phyloP scores from a whole-genome alignment of 495 filamentous ascomycete species.

The Podospora tetraspora region DNA sequence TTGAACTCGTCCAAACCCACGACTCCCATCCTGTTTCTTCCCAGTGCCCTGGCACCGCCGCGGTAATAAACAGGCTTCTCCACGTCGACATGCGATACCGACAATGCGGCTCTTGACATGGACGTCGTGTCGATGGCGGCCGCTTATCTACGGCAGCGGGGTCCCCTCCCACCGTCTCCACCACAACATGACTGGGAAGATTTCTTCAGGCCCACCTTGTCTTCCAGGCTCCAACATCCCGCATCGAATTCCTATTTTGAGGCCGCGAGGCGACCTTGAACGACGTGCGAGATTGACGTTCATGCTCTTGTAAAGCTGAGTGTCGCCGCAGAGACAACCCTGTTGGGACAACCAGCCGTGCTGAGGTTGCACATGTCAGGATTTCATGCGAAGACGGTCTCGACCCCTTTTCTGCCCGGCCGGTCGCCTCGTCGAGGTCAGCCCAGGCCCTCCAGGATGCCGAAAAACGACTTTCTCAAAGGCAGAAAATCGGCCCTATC shows the following conservation, averaged over 20 bases:
- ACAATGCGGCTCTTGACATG: background rate
- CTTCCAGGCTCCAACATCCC: background rate
- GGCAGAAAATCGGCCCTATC: background rate
- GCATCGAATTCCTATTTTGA: background rate
- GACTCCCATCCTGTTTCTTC: background rate
- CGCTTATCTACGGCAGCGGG: background rate
- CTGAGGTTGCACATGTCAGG: background rate
- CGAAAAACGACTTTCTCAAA: background rate
- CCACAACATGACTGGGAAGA: background rate
- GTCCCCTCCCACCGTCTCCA: background rate
- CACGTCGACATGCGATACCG: background rate
- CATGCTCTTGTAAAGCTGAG: background rate
- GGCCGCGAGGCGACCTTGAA: background rate
- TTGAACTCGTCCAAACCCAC: background rate
- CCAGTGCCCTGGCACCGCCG: no score
- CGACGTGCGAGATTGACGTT: background rate
- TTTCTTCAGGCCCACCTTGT: background rate
- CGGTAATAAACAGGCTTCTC: background rate
- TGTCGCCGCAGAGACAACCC: background rate
- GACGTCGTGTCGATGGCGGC: background rate
- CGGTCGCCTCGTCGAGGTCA: background rate
- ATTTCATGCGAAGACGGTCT: background rate
- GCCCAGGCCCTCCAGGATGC: background rate
- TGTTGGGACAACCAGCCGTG: background rate
- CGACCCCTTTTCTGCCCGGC: background rate